phyloP scores from a whole-genome alignment of 2,329 filamentous ascomycete species.

The Teratosphaeria nubilosa region DNA sequence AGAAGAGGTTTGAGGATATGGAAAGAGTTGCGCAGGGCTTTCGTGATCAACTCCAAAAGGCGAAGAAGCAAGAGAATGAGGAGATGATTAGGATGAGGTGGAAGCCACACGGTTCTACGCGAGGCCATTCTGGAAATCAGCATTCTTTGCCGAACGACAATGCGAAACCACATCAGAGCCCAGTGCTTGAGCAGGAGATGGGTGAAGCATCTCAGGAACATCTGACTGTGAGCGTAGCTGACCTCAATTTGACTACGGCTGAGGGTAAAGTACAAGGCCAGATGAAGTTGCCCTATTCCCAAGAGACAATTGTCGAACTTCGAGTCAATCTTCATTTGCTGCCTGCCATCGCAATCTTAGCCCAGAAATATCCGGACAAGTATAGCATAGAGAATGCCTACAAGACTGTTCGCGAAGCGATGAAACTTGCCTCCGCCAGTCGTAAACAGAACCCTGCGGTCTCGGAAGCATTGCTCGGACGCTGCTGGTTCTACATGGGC shows the following conservation, averaged over 20 bases:
- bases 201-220: background rate
- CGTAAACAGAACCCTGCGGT: background rate
- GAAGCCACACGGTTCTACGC: background rate
- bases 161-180: background rate
- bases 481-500: conserved; percentile 6
- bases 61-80: background rate
- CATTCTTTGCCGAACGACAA: background rate
- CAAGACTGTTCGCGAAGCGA: background rate
- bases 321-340: conserved; percentile 3
- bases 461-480: conserved; percentile 3
- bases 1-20: background rate
- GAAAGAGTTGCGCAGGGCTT: background rate
- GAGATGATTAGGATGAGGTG: background rate
- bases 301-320: background rate
- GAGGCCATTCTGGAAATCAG: background rate
- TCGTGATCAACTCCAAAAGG: background rate
- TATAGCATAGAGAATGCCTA: background rate
- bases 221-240: background rate
- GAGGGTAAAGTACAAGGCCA: background rate
- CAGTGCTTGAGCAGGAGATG: background rate
- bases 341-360: conserved; percentile 1
- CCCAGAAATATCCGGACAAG: background rate
- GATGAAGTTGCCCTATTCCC: background rate
- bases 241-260: background rate
- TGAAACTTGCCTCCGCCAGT: background rate